These are phyloP conservation scores for Tetrapisispora pingtungensis DNA, from an alignment of 805 yeast genomes.

Conservation along the genomic window DNA sequence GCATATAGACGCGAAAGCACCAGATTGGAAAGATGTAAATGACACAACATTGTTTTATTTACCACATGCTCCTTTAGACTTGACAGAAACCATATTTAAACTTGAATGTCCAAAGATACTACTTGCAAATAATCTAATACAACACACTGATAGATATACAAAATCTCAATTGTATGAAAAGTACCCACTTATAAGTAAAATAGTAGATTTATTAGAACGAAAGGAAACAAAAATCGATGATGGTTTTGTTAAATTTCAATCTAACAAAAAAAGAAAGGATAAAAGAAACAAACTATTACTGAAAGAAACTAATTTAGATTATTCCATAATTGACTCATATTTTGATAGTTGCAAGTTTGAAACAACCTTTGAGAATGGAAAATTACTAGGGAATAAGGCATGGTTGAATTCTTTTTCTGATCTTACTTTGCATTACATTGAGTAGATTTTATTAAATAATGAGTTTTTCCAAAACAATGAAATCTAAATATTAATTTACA, in stretches of 20 bases:
- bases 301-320: constrained; percentile 16
- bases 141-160: constrained; percentile 46
- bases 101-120: constrained; percentile 30
- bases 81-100: constrained; percentile 36
- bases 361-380: constrained; percentile 20
- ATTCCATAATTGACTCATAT: constrained; percentile 11
- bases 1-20: constrained; percentile 18
- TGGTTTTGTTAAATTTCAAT: constrained; percentile 18
- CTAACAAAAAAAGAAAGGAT: constrained; percentile 13
- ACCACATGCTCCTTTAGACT: constrained; percentile 64
- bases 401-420: constrained; percentile 50
- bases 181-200: constrained; percentile 37
- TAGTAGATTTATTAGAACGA: constrained; percentile 18
- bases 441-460: not conserved
- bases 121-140: constrained; percentile 42
- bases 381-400: constrained; percentile 14
- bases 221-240: constrained; percentile 11
- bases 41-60: constrained; percentile 41
- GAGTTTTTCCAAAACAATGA: no score
- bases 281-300: constrained; percentile 8
- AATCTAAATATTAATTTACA: no score
- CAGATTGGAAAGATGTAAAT: constrained; percentile 14
- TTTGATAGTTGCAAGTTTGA: constrained; percentile 14
- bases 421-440: constrained; percentile 35
- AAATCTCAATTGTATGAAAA: constrained; percentile 33